Base-by-base conservation (phyloP, 345 rosid species). In the Moricandia arvensis region DNA sequence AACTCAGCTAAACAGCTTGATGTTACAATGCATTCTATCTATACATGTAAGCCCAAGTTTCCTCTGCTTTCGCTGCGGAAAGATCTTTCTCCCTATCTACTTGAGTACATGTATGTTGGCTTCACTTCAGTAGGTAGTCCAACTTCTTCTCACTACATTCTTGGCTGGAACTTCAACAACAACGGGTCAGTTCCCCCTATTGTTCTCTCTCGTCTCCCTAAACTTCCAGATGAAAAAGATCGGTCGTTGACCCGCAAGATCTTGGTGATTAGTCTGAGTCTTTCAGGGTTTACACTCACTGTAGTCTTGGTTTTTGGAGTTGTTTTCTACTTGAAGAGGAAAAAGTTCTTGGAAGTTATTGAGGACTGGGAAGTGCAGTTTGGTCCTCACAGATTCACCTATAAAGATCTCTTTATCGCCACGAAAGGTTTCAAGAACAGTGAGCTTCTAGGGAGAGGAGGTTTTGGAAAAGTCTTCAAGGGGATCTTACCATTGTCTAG, bases 361-460 rank as follows among this genome's bases (percentile, higher is more conserved):
- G 95, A 89, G 59, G 91, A 86, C 63, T 88, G 91, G 97, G 96
- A 90, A 58, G 3, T 87, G 27, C 90, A 92, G 29, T 66, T 38
- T 74, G 87, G 91, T 80, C 96, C 96, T 18, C 93, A 89, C 73
- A 82, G 96, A 73, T 92, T 92, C 72, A 70, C 59, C 45, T 90
- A 80, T 76, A 72, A 77, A 15, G 93, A 92, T 63, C 88, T 90
- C 4, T 67, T 86, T 17, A 34, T 61, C 1, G 96, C 89, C 7
- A 93, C 96, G 0, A 85, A 79, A 66, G 90, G 95, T 10, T 93
- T 90, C 72, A 86, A 80, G 47, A 83, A 82, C 29, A 89, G 81
- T 33, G 88, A 87, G 76, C 55, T 86, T 7, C 85, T 90, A n/a
- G 98, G 95, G 7, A 63, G 8, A 24, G 98, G 98, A 11, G 96